These are phyloP conservation scores for Bassia scoparia DNA, from an alignment of 148 eudicot genomes.

Conservation along the genomic window DNA sequence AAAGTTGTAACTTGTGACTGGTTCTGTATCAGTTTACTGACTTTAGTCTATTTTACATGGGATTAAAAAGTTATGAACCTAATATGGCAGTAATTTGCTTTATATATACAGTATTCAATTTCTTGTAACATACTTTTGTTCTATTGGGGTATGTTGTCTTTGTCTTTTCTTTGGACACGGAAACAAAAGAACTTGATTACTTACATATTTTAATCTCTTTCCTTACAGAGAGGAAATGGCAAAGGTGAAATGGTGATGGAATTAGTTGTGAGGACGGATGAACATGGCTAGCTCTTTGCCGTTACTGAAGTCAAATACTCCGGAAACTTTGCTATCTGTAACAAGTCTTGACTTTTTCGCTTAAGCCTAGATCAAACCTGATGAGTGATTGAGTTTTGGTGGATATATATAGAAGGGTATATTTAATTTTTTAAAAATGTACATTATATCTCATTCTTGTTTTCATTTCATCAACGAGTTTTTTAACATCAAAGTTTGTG, in stretches of 20 bases:
- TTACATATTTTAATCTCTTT: no score
- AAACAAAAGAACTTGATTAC: background rate
- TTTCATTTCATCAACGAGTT: slow-evolving; percentile 9
- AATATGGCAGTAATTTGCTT: no score
- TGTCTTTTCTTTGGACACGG: background rate
- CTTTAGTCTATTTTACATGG: no score
- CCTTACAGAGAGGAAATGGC: slow-evolving; percentile 68
- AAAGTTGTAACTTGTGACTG: no score
- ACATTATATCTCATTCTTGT: slow-evolving; percentile 22
- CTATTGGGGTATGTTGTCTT: no score
- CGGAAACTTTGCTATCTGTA: slow-evolving; percentile 9
- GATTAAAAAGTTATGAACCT: no score
- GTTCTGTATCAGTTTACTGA: no score
- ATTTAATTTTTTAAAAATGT: slow-evolving; percentile 13
- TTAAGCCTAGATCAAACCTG: slow-evolving; percentile 32
- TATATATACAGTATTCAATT: no score
- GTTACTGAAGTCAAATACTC: slow-evolving; percentile 13
- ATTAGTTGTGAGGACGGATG: background rate
- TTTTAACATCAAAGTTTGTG: slow-evolving; percentile 23
- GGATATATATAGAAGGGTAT: slow-evolving; percentile 10
- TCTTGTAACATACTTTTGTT: no score
- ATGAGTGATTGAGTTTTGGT: slow-evolving; percentile 28
- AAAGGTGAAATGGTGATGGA: slow-evolving; percentile 38
- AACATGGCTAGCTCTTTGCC: background rate
- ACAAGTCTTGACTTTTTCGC: background rate